Conservation (phyloP, 2,329 filamentous ascomycete genomes). For the Arachnomyces sp. region DNA sequence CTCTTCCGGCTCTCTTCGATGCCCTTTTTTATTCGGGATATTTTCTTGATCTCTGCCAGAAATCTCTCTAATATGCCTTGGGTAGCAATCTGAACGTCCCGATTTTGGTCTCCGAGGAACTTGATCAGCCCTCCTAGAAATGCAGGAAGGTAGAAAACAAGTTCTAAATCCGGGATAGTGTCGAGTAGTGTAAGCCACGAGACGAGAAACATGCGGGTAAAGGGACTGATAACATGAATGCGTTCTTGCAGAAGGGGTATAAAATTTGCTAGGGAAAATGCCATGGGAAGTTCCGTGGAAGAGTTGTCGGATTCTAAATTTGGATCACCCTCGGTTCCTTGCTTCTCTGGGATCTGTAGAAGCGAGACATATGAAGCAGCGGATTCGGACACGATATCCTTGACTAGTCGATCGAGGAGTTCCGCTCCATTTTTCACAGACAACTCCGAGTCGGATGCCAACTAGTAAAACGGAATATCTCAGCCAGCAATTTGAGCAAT, state of each 20-base stretch:
- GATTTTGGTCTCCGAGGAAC: conserved; percentile 84
- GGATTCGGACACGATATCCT: conserved; percentile 93
- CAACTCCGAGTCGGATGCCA: conserved; percentile 89
- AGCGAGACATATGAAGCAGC: conserved; percentile 91
- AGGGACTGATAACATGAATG: conserved; percentile 90
- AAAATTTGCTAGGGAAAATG: conserved; percentile 84
- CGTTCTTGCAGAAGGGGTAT: conserved; percentile 90
- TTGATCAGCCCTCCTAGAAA: conserved; percentile 85
- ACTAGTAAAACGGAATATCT: conserved; percentile 43
- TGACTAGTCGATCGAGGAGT: conserved; percentile 85
- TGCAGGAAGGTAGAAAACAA: conserved; percentile 85
- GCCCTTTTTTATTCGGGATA: conserved; percentile 84
- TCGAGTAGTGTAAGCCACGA: conserved; percentile 93
- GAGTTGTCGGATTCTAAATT: conserved; percentile 28
- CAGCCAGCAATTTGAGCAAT: conserved; percentile 11
- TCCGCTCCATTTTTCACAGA: conserved; percentile 98
- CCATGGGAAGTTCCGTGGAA: conserved; percentile 59
- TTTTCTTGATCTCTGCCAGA: conserved; percentile 86
- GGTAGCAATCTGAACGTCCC: conserved; percentile 90
- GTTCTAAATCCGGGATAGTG: conserved; percentile 91
- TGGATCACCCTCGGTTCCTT: conserved; percentile 33
- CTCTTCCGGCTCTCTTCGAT: conserved; percentile 76
- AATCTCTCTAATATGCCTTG: conserved; percentile 85
- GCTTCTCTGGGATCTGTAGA: conserved; percentile 56
- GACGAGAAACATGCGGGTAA: conserved; percentile 88